Percentiles rank a stretch among this genome's conserved stretches.
These are phyloP conservation scores for Dendrobium huoshanense DNA, from an alignment of 106 monocot species.

Conservation along the genomic window DNA sequence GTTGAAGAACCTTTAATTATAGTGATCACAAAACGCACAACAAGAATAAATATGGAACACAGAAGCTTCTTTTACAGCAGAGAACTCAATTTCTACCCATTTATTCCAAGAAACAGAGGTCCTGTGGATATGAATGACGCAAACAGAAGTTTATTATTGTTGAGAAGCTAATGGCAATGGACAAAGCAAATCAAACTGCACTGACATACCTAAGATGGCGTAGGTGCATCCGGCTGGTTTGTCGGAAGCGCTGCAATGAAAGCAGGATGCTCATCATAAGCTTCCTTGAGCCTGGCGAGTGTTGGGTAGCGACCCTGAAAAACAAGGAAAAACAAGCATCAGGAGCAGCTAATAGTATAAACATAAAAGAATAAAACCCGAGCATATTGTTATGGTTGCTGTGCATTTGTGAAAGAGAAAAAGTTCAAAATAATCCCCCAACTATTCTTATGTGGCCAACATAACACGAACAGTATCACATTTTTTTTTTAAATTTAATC, in stretches of 20 bases:
- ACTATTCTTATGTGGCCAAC: too few relatives aligned
- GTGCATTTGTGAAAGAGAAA: too few relatives aligned
- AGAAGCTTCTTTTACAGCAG: not conserved
- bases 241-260: conserved; percentile 48
- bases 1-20: too few relatives aligned
- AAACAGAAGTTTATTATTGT: not conserved
- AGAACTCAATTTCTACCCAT: not conserved
- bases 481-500: too few relatives aligned
- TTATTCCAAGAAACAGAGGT: not conserved
- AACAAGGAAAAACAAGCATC: not conserved
- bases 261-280: conserved; percentile 34
- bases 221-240: conserved; percentile 41
- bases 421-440: too few relatives aligned
- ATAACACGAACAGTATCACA: too few relatives aligned
- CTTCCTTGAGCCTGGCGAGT: conserved; percentile 29
- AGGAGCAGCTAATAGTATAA: too few relatives aligned
- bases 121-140: not conserved
- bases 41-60: too few relatives aligned
- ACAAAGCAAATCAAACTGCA: not conserved
- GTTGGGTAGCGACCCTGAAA: conserved; percentile 35
- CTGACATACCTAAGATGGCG: not conserved
- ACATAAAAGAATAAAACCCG: too few relatives aligned
- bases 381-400: too few relatives aligned
- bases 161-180: not conserved
- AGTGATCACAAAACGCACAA: too few relatives aligned